Base-by-base conservation (phyloP, 1,284 basidiomycete genomes). In the Agroathelia rolfsii region DNA sequence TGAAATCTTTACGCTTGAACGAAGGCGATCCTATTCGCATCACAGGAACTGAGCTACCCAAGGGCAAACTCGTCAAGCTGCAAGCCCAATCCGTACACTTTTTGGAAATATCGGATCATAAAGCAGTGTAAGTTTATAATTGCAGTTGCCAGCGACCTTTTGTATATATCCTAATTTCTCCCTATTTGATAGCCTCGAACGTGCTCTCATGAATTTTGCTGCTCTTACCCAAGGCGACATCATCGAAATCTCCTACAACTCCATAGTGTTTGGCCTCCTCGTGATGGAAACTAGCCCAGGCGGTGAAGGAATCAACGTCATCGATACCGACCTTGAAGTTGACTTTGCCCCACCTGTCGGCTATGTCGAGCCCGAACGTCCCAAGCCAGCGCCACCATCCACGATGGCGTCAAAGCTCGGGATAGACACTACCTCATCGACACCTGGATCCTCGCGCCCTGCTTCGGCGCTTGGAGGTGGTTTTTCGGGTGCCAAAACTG, bases 371-470 rank as follows among this genome's bases (percentile, higher is more conserved):
- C 95, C 94, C 0, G 79, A 88, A 43, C 74, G 83, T 24, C 81
- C 83, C 5, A 85, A 85, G 34, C 72, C 84, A 2, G 73, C 77
- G 2, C 80, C 92, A 2, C 78, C 81, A 6, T 59, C 85, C 6
- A 97, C 93, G 2, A 97, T 99, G 94, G 93, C 94, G 0, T 86
- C 85, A 33, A 97, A 96, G 59, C 73, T 97, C 36, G 92, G 92
- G 54, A 97, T 99, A 41, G 90, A 98, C 51, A 61, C 92, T 15
- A 77, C 79, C 42, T 80, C 77, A 2, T 78, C 82, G 7, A 85
- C 84, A 10, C 81, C 76, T 3, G 81, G 81, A 9, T 85, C 82
- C 2, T 87, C 84, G 16, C 65, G 88, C 12, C 85, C 89, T 3
- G 72, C 70, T 0, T 90, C 86, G 2, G 71, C 82, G 5, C 56